phyloP scores from a whole-genome alignment of 2,329 filamentous ascomycete genomes.

The Colletotrichum zoysiae region DNA sequence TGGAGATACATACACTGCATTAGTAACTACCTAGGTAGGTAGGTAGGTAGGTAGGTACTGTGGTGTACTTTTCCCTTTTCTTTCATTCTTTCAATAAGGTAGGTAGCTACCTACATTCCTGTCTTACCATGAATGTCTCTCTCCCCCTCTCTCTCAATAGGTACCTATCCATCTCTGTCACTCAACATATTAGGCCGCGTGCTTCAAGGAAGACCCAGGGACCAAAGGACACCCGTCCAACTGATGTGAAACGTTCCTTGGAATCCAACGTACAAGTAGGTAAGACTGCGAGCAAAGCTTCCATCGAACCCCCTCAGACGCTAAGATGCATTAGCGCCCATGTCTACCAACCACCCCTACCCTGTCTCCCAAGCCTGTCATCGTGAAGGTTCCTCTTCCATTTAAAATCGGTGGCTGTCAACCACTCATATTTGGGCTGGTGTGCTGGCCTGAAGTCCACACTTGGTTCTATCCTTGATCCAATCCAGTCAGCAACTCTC shows the following conservation, averaged over 20 bases:
- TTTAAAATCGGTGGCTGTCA: conserved; percentile 8
- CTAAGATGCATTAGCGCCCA: conserved; percentile 18
- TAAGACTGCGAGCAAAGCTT: conserved; percentile 5
- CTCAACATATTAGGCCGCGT: neutral
- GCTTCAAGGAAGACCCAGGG: conserved; percentile 1
- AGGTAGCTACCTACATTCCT: neutral
- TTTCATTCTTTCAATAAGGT: neutral
- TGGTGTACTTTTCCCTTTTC: neutral
- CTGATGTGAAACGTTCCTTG: neutral
- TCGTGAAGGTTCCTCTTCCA: conserved; percentile 7
- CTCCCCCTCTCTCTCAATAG: neutral
- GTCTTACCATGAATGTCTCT: neutral
- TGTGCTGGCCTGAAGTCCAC: conserved; percentile 19
- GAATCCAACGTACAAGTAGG: neutral
- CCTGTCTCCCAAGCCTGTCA: conserved; percentile 33
- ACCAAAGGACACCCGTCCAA: neutral
- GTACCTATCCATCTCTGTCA: too few species aligned
- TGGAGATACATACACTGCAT: neutral
- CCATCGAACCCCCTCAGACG: neutral
- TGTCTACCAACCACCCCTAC: conserved; percentile 25
- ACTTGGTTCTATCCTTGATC: neutral
- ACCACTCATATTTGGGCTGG: conserved; percentile 26
- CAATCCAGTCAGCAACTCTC: conserved; percentile 8
- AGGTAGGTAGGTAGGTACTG: too few species aligned
- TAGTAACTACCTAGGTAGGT: too few species aligned